These are phyloP conservation scores for Sporothrix phasma DNA, from an alignment of 2,329 filamentous ascomycete species.

Conservation along the genomic window DNA sequence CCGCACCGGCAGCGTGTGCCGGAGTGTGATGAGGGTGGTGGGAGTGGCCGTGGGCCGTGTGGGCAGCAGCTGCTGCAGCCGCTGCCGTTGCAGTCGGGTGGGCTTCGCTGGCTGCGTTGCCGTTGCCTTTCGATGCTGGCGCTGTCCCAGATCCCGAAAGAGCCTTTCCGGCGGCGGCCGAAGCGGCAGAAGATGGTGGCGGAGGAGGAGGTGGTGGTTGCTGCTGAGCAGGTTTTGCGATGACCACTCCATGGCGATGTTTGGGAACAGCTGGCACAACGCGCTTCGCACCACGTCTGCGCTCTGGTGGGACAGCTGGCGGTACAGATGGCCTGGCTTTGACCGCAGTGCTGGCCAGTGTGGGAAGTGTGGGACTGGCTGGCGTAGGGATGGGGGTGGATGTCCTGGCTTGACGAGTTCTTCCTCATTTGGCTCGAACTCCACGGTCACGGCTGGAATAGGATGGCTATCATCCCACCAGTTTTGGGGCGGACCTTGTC, in stretches of 20 bases:
- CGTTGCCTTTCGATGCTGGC: neutral
- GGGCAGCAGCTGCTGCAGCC: neutral
- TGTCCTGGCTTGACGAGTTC: neutral
- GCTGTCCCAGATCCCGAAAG: neutral
- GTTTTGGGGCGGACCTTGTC: neutral
- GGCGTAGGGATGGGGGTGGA: too few species aligned
- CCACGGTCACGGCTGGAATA: conserved; percentile 4
- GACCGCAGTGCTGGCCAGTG: neutral
- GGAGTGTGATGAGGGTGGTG: neutral
- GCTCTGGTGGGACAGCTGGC: conserved; percentile 11
- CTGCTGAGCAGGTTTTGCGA: conserved; percentile 19
- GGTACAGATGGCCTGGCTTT: neutral
- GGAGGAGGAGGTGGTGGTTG: conserved; percentile 10
- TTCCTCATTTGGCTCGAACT: neutral
- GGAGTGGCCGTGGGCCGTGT: neutral
- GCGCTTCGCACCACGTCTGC: conserved; percentile 31
- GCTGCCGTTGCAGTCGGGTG: conserved; percentile 5
- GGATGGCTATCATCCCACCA: conserved; percentile 6
- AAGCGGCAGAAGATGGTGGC: conserved; percentile 1
- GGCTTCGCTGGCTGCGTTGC: neutral
- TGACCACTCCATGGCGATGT: conserved; percentile 44
- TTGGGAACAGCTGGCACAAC: conserved; percentile 45
- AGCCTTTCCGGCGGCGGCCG: conserved; percentile 8
- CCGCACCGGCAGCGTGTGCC: neutral
- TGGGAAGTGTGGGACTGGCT: too few species aligned